Evolutionary conservation across 768 basidiomycete species (phyloP).

Genomic region (Lentinula aciculospora): DNA sequence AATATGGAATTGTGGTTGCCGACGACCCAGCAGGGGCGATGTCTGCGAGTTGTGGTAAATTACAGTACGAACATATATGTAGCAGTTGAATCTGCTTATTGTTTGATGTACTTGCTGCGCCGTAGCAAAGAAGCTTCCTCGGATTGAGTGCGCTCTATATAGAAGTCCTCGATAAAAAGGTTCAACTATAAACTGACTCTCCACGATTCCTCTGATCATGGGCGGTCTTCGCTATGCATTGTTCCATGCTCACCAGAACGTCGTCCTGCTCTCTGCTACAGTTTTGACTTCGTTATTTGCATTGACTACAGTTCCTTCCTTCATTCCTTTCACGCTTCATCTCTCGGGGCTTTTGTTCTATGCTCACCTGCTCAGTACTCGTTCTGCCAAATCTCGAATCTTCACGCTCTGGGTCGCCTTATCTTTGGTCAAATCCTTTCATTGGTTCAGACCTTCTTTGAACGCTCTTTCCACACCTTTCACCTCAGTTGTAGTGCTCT

Average conservation of each 20-base stretch:
- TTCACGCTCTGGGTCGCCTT: slow-evolving; percentile 30
- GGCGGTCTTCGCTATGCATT: background rate
- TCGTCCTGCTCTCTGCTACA: slow-evolving; percentile 19
- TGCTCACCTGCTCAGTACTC: slow-evolving; percentile 25
- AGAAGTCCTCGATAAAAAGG: background rate
- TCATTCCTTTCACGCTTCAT: slow-evolving; percentile 26
- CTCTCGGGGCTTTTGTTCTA: slow-evolving; percentile 32
- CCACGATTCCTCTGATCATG: background rate
- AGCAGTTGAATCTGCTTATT: too few relatives aligned
- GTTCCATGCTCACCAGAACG: slow-evolving; percentile 17
- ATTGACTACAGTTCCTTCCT: slow-evolving; percentile 21
- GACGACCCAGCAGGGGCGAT: too few relatives aligned
- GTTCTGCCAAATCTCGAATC: slow-evolving; percentile 15
- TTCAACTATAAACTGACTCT: background rate
- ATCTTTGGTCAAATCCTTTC: slow-evolving; percentile 33
- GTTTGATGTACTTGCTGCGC: too few relatives aligned
- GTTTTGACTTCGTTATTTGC: slow-evolving; percentile 19
- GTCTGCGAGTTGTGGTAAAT: too few relatives aligned
- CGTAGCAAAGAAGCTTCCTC: too few relatives aligned
- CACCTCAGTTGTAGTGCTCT: slow-evolving; percentile 42
- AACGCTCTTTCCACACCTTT: slow-evolving; percentile 50
- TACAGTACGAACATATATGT: too few relatives aligned
- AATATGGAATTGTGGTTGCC: too few relatives aligned
- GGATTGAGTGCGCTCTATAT: too few relatives aligned
- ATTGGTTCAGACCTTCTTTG: slow-evolving; percentile 36